Evolutionary conservation across 129 eudicot species (phyloP).

Genomic region (Solidago caesia): DNA sequence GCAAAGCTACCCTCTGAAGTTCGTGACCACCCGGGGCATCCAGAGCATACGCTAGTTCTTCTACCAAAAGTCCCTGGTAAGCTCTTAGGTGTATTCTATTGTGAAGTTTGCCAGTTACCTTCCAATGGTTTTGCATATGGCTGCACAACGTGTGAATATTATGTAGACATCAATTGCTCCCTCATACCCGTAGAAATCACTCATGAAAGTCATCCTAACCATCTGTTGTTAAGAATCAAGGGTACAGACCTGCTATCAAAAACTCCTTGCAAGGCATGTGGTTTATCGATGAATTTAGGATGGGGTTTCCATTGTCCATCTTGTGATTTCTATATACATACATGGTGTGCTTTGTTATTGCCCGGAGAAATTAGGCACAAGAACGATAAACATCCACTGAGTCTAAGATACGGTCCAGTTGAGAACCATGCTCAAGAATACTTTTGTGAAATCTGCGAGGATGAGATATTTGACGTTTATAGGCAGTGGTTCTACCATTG

Average conservation of each 20-base stretch:
- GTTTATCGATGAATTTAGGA: fast-evolving
- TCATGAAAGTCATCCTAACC: slow-evolving; percentile 11
- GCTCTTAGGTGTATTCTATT: neutral
- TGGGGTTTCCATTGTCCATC: neutral
- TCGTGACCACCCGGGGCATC: neutral
- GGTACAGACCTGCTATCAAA: neutral
- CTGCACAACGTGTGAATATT: neutral
- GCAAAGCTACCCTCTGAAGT: neutral
- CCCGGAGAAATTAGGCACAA: slow-evolving; percentile 10
- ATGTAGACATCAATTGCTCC: slow-evolving; percentile 8
- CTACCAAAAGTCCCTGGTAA: neutral
- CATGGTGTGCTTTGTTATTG: neutral
- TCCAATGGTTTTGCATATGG: slow-evolving; percentile 16
- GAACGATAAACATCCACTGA: slow-evolving; percentile 21
- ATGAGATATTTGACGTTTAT: too few species aligned
- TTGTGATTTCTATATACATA: too few species aligned
- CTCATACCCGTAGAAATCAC: slow-evolving; percentile 8
- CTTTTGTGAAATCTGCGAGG: neutral
- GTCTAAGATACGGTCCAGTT: slow-evolving; percentile 11
- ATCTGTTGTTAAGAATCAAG: neutral
- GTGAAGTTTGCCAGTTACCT: neutral
- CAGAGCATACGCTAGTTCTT: neutral
- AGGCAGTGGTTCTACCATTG: slow-evolving; percentile 26
- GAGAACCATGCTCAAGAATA: slow-evolving; percentile 17
- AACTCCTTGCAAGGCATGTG: neutral